A percentile compares a stretch with the other conserved stretches of the same genome.
These are phyloP conservation scores for Dorcoceras hygrometricum DNA, from an alignment of 257 asterid species.

Conservation along the genomic window DNA sequence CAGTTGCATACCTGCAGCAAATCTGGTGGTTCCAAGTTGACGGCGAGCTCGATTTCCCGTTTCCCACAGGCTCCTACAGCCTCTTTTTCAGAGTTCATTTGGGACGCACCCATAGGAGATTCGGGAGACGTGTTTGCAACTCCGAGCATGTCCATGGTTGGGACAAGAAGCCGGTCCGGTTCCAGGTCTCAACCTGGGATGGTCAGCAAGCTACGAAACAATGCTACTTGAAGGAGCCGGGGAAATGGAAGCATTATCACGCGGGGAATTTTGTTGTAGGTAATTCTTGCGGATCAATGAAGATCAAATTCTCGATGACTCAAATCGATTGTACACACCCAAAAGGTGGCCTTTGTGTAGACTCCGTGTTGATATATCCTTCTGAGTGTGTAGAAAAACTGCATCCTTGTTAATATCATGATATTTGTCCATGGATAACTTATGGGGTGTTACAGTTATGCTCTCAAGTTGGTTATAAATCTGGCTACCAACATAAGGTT, in stretches of 20 bases:
- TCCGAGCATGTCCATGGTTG: slow-evolving; percentile 85
- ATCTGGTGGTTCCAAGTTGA: slow-evolving; percentile 95
- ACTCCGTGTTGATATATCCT: slow-evolving; percentile 73
- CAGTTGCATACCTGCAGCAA: slow-evolving; percentile 93
- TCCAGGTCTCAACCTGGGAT: slow-evolving; percentile 70
- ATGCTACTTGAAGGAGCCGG: slow-evolving; percentile 69
- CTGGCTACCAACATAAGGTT: no score
- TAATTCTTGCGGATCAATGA: slow-evolving; percentile 34
- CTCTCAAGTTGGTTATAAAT: no score
- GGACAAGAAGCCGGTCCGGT: slow-evolving; percentile 76
- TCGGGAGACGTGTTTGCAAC: slow-evolving; percentile 64
- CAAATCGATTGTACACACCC: slow-evolving; percentile 95
- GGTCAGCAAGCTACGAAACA: slow-evolving; percentile 78
- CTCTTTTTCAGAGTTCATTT: slow-evolving; percentile 72
- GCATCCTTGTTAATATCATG: no score
- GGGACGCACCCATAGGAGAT: slow-evolving; percentile 58
- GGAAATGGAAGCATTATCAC: slow-evolving; percentile 68
- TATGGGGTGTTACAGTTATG: no score
- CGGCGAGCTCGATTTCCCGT: slow-evolving; percentile 86
- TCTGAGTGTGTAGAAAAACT: slow-evolving; percentile 55
- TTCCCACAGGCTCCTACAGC: slow-evolving; percentile 76
- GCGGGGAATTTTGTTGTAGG: slow-evolving; percentile 70
- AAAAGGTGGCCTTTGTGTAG: slow-evolving; percentile 89
- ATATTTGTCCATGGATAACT: no score
- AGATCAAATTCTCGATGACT: slow-evolving; percentile 79